A percentile compares a stretch with the other conserved stretches of the same genome.
These are phyloP conservation scores for Pistacia vera DNA, from an alignment of 345 rosid species.

Conservation along the genomic window DNA sequence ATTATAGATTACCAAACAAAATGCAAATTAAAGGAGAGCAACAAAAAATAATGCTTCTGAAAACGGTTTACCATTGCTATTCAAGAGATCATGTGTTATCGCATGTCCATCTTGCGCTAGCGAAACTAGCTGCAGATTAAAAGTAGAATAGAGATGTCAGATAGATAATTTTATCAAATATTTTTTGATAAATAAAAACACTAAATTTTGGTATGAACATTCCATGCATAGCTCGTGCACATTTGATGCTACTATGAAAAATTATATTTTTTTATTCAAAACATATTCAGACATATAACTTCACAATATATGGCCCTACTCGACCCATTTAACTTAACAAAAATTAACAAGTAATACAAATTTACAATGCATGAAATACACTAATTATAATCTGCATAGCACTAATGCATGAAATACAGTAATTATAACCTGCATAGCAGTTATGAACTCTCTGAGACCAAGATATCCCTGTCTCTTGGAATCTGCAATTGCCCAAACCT, in stretches of 20 bases:
- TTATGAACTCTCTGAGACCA: constrained; percentile 69
- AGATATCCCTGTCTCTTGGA: constrained; percentile 86
- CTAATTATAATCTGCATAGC: constrained; percentile 65
- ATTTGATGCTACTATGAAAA: no score
- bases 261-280: no score
- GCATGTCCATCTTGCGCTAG: constrained; percentile 68
- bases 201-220: no score
- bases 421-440: constrained; percentile 66
- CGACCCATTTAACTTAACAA: constrained; percentile 13
- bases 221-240: no score
- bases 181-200: no score
- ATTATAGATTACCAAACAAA: not conserved
- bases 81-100: constrained; percentile 55
- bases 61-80: constrained; percentile 39
- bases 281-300: no score
- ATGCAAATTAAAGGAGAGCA: not conserved
- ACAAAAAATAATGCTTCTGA: not conserved
- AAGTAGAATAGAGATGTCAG: not conserved
- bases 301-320: no score
- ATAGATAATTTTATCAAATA: no score
- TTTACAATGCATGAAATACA: not conserved
- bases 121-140: constrained; percentile 66
- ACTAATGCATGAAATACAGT: constrained; percentile 11
- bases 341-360: not conserved
- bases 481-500: constrained; percentile 97